Percentiles rank a stretch among this genome's conserved stretches.
These are phyloP conservation scores for Actinomortierella wolfii DNA, from an alignment of 371 early-diverging fungal genomes.

Conservation along the genomic window DNA sequence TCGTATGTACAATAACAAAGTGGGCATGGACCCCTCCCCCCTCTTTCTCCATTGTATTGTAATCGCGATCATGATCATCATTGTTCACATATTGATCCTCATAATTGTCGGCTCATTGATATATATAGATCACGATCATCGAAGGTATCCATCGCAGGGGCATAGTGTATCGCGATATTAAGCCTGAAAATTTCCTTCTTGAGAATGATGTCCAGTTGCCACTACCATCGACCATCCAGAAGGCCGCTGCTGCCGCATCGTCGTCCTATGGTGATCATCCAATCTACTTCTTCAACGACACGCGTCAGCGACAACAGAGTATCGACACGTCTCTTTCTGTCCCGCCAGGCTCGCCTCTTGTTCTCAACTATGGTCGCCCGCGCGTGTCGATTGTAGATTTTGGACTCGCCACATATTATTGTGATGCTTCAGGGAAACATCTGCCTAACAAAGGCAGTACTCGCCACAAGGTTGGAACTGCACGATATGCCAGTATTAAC, in stretches of 20 bases:
- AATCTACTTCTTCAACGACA: conserved; percentile 37
- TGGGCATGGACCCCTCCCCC: neutral
- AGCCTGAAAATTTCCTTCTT: conserved; percentile 95
- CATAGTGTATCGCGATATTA: conserved; percentile 96
- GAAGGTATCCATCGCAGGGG: conserved; percentile 90
- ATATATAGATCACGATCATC: conserved; percentile 72
- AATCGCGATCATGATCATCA: neutral
- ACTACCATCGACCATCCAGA: conserved; percentile 12
- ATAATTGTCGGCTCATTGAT: neutral
- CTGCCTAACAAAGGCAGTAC: conserved; percentile 51
- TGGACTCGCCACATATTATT: conserved; percentile 59
- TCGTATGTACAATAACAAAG: conserved; percentile 48
- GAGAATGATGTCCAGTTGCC: conserved; percentile 37
- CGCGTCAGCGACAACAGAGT: conserved; percentile 29
- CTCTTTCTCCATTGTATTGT: neutral
- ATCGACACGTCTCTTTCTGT: conserved; percentile 19
- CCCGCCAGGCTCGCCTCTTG: conserved; percentile 22
- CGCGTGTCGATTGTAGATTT: conserved; percentile 57
- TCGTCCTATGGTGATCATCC: conserved; percentile 27
- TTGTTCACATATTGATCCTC: neutral
- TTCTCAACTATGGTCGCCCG: conserved; percentile 23
- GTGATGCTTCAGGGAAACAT: conserved; percentile 53
- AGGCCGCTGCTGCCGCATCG: conserved; percentile 21
- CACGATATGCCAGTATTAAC: conserved; percentile 66
- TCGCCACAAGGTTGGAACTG: conserved; percentile 65